phyloP scores from a whole-genome alignment of 106 monocot genomes.

The Alisma plantagoaquatica region DNA sequence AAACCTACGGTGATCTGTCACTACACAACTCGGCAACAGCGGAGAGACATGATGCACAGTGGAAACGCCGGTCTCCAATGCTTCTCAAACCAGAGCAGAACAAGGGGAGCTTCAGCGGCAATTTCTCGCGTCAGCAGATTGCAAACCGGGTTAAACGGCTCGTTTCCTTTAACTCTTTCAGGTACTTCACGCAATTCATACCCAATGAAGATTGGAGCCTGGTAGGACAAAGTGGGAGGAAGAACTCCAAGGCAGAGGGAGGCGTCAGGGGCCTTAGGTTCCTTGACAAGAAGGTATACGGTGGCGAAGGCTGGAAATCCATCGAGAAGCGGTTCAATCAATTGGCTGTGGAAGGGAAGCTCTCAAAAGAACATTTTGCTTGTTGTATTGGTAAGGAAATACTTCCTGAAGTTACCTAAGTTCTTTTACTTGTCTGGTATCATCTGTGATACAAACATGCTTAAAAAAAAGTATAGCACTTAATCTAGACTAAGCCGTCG shows the following conservation, averaged over 20 bases:
- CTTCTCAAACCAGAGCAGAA: too few relatives aligned
- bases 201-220: neutral
- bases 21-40: too few relatives aligned
- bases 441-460: too few relatives aligned
- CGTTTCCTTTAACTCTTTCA: neutral
- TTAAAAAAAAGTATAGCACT: too few relatives aligned
- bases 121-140: too few relatives aligned
- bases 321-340: conserved; percentile 62
- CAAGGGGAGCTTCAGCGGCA: too few relatives aligned
- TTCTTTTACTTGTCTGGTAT: too few relatives aligned
- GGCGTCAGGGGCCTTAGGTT: conserved; percentile 62
- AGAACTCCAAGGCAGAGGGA: conserved; percentile 25
- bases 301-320: conserved; percentile 51
- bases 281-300: conserved; percentile 60
- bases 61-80: too few relatives aligned
- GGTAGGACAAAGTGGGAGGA: neutral
- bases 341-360: conserved; percentile 27
- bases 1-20: too few relatives aligned
- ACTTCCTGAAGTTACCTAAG: too few relatives aligned
- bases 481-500: too few relatives aligned
- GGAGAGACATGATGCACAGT: too few relatives aligned
- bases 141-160: conserved; percentile 3
- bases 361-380: conserved; percentile 67
- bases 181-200: neutral
- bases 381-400: conserved; percentile 80